Evolutionary conservation across 2,329 filamentous ascomycete species (phyloP).

Genomic region (Sphaerulina vaccinii): DNA sequence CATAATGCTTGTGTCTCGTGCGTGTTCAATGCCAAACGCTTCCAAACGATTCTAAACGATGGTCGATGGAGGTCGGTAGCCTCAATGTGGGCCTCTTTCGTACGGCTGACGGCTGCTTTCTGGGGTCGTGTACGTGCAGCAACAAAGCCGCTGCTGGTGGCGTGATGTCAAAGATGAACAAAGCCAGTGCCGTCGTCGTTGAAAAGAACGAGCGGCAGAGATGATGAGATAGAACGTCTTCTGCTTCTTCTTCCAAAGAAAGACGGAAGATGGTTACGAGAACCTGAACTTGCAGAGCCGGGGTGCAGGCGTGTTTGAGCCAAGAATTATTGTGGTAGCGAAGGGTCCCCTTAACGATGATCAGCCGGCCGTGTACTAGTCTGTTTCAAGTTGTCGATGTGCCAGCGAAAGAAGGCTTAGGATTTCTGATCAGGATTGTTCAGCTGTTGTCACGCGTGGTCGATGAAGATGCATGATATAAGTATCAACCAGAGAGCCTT

Average conservation of each 20-base stretch:
- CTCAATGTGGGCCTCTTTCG: background rate
- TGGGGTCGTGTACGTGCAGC: background rate
- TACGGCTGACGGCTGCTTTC: background rate
- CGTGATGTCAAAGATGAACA: background rate
- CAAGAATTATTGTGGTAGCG: background rate
- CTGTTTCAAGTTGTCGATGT: background rate
- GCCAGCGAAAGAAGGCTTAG: background rate
- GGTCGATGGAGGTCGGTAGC: background rate
- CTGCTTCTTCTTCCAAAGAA: background rate
- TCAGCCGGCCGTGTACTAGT: background rate
- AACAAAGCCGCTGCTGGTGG: conserved; percentile 6
- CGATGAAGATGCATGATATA: background rate
- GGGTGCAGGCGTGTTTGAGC: background rate
- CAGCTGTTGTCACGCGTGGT: background rate
- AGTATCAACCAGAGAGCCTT: too few species aligned
- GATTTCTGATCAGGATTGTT: background rate
- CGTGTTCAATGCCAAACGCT: background rate
- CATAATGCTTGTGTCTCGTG: conserved; percentile 26
- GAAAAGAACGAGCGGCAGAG: background rate
- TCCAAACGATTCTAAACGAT: background rate
- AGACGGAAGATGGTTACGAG: background rate
- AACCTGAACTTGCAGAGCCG: background rate
- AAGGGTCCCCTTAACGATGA: background rate
- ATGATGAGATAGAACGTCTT: background rate
- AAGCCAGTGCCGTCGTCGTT: background rate